phyloP scores from a whole-genome alignment of 2,329 filamentous ascomycete genomes.

The Dactylellina sp. region DNA sequence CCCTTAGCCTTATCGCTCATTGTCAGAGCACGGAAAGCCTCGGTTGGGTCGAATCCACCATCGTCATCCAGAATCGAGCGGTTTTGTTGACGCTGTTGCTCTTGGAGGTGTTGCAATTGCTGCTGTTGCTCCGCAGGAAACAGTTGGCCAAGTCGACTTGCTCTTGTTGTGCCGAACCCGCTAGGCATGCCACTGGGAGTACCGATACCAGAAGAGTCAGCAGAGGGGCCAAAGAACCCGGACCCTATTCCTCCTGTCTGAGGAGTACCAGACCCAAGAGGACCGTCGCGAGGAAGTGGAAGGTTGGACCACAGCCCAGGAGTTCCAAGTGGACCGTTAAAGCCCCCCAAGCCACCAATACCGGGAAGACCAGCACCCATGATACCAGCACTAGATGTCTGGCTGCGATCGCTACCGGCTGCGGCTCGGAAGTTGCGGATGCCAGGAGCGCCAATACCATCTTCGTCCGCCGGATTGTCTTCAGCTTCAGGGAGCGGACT shows the following conservation, averaged over 20 bases:
- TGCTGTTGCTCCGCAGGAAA: slow-evolving; percentile 89
- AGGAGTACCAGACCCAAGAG: slow-evolving; percentile 78
- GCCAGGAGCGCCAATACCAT: slow-evolving; percentile 69
- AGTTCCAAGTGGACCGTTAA: slow-evolving; percentile 73
- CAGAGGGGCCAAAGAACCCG: slow-evolving; percentile 51
- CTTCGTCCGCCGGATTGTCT: slow-evolving; percentile 73
- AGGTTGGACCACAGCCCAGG: slow-evolving; percentile 75
- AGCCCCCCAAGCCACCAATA: slow-evolving; percentile 66
- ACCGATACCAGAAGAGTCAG: slow-evolving; percentile 75
- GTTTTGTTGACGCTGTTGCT: slow-evolving; percentile 58
- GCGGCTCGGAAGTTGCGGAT: slow-evolving; percentile 65
- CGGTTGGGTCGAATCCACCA: slow-evolving; percentile 69
- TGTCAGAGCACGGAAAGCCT: slow-evolving; percentile 72
- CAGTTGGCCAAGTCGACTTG: slow-evolving; percentile 85
- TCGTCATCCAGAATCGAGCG: slow-evolving; percentile 69
- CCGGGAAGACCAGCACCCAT: slow-evolving; percentile 73
- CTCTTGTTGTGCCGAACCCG: slow-evolving; percentile 75
- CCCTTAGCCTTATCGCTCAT: slow-evolving; percentile 76
- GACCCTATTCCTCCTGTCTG: slow-evolving; percentile 70
- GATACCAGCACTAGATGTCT: slow-evolving; percentile 80
- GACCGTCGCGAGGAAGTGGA: slow-evolving; percentile 69
- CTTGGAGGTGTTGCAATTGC: slow-evolving; percentile 63
- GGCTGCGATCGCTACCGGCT: slow-evolving; percentile 87
- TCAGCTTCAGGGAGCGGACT: slow-evolving; percentile 82
- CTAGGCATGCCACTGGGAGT: slow-evolving; percentile 68